phyloP scores from a whole-genome alignment of 805 yeast species.

The Jamesozyma spencerorum region DNA sequence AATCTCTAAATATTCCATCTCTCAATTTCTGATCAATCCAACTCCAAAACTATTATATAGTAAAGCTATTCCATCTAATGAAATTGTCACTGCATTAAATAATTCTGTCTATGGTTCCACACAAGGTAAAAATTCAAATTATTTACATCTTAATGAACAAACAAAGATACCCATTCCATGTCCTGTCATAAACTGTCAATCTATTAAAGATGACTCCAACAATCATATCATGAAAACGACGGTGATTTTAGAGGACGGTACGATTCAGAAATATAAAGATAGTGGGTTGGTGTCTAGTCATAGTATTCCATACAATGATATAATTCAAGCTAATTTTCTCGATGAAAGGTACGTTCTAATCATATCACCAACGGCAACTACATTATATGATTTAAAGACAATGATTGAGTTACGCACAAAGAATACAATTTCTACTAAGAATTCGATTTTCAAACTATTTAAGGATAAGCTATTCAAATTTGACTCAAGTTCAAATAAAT shows the following conservation, averaged over 20 bases:
- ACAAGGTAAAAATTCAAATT: slow-evolving; percentile 5
- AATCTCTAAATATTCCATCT: slow-evolving; percentile 28
- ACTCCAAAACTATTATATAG: slow-evolving; percentile 29
- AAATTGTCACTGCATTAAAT: slow-evolving; percentile 27
- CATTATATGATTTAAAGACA: slow-evolving; percentile 8
- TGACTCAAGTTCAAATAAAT: background rate
- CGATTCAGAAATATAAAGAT: slow-evolving; percentile 21
- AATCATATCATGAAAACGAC: slow-evolving; percentile 8
- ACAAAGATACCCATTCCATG: slow-evolving; percentile 5
- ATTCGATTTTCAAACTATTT: slow-evolving; percentile 3
- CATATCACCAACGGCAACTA: slow-evolving; percentile 2
- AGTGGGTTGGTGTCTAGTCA: slow-evolving; percentile 1
- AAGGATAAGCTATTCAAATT: slow-evolving; percentile 8
- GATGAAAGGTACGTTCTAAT: slow-evolving; percentile 6
- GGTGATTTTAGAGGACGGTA: slow-evolving; percentile 23
- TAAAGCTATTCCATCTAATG: slow-evolving; percentile 29
- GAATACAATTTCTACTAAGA: slow-evolving; percentile 1
- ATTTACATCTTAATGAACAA: slow-evolving; percentile 5
- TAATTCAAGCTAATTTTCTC: slow-evolving; percentile 8
- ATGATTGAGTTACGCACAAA: slow-evolving; percentile 9
- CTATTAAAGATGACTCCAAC: slow-evolving; percentile 6
- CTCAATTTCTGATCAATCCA: slow-evolving; percentile 30
- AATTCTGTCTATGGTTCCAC: slow-evolving; percentile 7
- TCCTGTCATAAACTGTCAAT: slow-evolving; percentile 5
- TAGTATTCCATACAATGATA: slow-evolving; percentile 7